A percentile compares a stretch with the other conserved stretches of the same genome.
Conservation (phyloP, 2,329 filamentous ascomycete genomes). For the Cladophialophora immunda region DNA sequence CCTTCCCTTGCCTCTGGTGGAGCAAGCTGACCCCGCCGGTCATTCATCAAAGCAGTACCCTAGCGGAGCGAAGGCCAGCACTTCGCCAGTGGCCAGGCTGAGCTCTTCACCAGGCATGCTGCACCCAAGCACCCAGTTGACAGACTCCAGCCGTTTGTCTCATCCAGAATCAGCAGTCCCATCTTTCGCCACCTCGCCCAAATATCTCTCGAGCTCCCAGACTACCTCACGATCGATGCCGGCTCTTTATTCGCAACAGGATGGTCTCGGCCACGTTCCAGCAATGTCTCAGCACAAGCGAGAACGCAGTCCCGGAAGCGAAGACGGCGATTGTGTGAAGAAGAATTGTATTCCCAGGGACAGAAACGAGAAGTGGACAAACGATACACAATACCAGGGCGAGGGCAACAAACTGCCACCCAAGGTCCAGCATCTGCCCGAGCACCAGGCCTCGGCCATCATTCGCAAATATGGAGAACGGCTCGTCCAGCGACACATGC, state of each 20-base stretch:
- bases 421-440: not conserved
- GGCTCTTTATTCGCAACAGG: not conserved
- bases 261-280: not conserved
- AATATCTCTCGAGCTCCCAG: not conserved
- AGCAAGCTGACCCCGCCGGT: not conserved
- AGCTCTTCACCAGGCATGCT: not conserved
- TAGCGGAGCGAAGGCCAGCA: not conserved
- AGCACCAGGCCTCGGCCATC: not conserved
- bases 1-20: not conserved
- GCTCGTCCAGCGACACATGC: conserved; percentile 12
- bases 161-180: not conserved
- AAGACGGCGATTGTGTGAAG: not conserved
- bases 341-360: not conserved
- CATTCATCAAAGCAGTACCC: not conserved
- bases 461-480: conserved; percentile 5
- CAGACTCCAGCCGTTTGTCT: not conserved
- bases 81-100: not conserved
- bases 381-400: not conserved
- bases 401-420: not conserved
- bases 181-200: not conserved
- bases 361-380: not conserved
- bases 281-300: not conserved
- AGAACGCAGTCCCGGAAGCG: not conserved
- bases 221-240: not conserved
- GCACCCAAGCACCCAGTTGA: not conserved